These are phyloP conservation scores for Candida neerlandica DNA, from an alignment of 1,139 yeast genomes.

Conservation along the genomic window DNA sequence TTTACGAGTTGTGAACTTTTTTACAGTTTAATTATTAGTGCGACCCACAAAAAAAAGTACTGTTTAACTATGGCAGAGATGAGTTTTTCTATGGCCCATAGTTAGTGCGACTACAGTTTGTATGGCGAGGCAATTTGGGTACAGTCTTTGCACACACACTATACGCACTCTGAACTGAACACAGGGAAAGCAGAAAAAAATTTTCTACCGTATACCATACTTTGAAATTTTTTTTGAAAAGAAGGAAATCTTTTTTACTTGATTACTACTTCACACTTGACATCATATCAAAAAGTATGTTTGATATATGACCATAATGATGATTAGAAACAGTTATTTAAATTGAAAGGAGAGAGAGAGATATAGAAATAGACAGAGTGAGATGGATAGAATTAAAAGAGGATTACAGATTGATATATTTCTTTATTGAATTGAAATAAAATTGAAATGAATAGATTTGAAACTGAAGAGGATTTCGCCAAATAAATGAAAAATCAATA, in stretches of 20 bases:
- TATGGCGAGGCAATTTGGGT: no score
- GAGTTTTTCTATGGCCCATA: not conserved
- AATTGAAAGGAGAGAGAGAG: not conserved
- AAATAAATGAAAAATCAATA: no score
- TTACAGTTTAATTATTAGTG: not conserved
- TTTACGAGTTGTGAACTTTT: not conserved
- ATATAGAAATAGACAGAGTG: no score
- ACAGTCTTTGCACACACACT: no score
- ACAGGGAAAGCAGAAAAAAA: not conserved
- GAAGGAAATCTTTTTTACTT: not conserved
- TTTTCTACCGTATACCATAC: not conserved
- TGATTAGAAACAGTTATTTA: not conserved
- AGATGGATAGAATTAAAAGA: not conserved
- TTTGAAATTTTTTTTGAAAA: conserved; percentile 2
- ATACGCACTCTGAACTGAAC: not conserved
- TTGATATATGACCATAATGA: not conserved
- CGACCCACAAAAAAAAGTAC: not conserved
- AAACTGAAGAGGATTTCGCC: no score
- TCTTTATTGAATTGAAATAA: no score
- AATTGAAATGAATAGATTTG: no score
- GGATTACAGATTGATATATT: not conserved
- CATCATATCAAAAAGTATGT: conserved; percentile 9
- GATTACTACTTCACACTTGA: conserved; percentile 4
- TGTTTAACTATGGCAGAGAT: not conserved
- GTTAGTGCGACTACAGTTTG: not conserved